These are phyloP conservation scores for Diaporthe caulivora DNA, from an alignment of 2,329 filamentous ascomycete genomes.

Conservation along the genomic window DNA sequence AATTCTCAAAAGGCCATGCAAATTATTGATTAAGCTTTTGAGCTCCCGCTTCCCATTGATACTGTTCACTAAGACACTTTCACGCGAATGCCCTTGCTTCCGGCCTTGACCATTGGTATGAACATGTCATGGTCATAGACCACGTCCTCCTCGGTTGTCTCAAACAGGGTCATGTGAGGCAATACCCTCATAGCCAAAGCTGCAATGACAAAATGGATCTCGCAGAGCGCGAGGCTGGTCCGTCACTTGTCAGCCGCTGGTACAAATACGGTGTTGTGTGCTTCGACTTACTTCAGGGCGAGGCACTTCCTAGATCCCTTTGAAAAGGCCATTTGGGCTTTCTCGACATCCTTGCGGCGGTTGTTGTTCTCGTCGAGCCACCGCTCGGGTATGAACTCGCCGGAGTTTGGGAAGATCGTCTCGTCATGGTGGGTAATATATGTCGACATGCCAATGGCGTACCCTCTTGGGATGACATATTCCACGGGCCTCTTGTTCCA, in stretches of 20 bases:
- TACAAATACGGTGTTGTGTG: neutral
- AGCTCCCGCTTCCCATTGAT: too few species aligned
- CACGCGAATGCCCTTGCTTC: conserved; percentile 30
- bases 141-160: conserved; percentile 33
- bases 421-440: conserved; percentile 40
- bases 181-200: conserved; percentile 26
- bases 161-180: conserved; percentile 28
- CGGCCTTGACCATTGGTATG: conserved; percentile 31
- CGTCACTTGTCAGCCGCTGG: neutral
- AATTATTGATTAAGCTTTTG: too few species aligned
- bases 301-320: conserved; percentile 29
- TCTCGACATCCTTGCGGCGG: conserved; percentile 33
- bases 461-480: conserved; percentile 41
- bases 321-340: conserved; percentile 23
- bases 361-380: conserved; percentile 39
- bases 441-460: conserved; percentile 39
- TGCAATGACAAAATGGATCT: conserved; percentile 28
- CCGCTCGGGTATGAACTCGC: conserved; percentile 41
- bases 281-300: conserved; percentile 31
- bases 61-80: neutral
- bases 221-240: conserved; percentile 31
- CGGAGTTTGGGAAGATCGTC: conserved; percentile 37
- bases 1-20: too few species aligned
- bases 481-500: conserved; percentile 37
- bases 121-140: conserved; percentile 36